phyloP scores from a whole-genome alignment of 352 stramenopile genomes.

The Globisporangium acanthophoron region DNA sequence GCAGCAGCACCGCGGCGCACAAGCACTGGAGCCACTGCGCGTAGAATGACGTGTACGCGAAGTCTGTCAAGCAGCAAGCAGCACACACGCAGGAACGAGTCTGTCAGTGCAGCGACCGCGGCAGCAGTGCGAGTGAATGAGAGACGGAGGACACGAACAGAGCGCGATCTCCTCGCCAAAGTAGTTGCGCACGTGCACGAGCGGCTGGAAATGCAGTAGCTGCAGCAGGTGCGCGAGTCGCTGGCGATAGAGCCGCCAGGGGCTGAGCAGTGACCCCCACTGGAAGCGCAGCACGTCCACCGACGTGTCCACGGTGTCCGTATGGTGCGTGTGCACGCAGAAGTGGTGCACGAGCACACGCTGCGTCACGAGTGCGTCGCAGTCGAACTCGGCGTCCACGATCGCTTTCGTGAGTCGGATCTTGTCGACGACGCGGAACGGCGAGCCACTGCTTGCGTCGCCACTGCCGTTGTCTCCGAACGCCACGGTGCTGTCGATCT shows the following conservation, averaged over 20 bases:
- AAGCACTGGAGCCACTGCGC: constrained; percentile 36
- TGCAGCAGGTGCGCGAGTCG: constrained; percentile 9
- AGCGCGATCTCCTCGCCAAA: constrained; percentile 76
- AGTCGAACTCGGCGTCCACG: constrained; percentile 70
- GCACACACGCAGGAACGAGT: neutral
- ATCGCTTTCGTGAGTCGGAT: constrained; percentile 70
- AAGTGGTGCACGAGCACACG: constrained; percentile 46
- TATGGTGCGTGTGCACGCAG: constrained; percentile 48
- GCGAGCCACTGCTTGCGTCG: constrained; percentile 21
- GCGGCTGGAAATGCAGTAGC: constrained; percentile 32
- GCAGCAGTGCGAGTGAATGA: neutral
- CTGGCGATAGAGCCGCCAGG: constrained; percentile 19
- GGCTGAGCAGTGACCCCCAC: constrained; percentile 38
- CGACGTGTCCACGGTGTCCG: constrained; percentile 62
- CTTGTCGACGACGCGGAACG: constrained; percentile 75
- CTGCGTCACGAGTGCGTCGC: constrained; percentile 48
- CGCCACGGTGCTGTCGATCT: constrained; percentile 30
- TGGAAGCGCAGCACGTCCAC: constrained; percentile 48
- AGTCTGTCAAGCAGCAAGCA: constrained; percentile 4
- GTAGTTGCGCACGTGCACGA: constrained; percentile 66
- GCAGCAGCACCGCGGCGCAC: constrained; percentile 23
- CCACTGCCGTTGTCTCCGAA: constrained; percentile 1
- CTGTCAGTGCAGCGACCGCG: neutral
- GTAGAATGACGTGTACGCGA: constrained; percentile 57
- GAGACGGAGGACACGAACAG: constrained; percentile 34